A percentile compares a stretch with the other conserved stretches of the same genome.
phyloP scores from a whole-genome alignment of 1,139 yeast species.

The Kurtzmaniella quercitrusa region DNA sequence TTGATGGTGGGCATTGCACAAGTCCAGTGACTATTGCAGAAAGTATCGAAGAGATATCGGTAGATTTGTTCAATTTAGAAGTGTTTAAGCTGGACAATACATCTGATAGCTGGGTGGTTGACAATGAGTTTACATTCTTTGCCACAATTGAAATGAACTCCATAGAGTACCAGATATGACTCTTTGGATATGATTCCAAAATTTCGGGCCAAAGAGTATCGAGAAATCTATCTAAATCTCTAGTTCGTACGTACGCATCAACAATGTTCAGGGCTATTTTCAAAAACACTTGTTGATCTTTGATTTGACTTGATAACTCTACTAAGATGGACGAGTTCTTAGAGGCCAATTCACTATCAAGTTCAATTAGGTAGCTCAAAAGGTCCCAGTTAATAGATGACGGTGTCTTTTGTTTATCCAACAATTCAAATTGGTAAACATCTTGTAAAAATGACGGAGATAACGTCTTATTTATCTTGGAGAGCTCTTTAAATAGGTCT shows the following conservation, averaged over 20 bases:
- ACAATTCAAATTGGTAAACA: conserved; percentile 28
- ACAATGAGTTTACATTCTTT: conserved; percentile 34
- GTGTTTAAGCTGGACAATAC: conserved; percentile 17
- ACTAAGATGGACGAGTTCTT: conserved; percentile 26
- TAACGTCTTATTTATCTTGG: conserved; percentile 42
- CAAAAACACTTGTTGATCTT: neutral
- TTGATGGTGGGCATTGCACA: conserved; percentile 16
- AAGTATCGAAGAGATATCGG: conserved; percentile 19
- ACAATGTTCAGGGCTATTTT: conserved; percentile 37
- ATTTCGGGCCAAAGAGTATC: conserved; percentile 36
- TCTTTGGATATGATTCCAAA: conserved; percentile 14
- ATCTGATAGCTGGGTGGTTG: conserved; percentile 40
- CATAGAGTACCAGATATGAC: conserved; percentile 21
- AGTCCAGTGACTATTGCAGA: conserved; percentile 42
- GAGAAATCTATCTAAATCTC: conserved; percentile 55
- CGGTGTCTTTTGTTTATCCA: conserved; percentile 7
- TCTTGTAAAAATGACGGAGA: conserved; percentile 42
- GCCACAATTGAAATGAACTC: conserved; percentile 36
- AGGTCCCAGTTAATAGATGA: conserved; percentile 37
- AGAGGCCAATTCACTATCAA: conserved; percentile 52
- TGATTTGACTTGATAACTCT: conserved; percentile 12
- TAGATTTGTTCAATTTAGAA: conserved; percentile 2
- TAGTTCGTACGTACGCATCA: conserved; percentile 48
- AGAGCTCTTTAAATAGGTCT: conserved; percentile 32
- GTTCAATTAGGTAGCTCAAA: conserved; percentile 37